These are phyloP conservation scores for Piloderma croceum DNA, from an alignment of 768 basidiomycete genomes.

Conservation along the genomic window DNA sequence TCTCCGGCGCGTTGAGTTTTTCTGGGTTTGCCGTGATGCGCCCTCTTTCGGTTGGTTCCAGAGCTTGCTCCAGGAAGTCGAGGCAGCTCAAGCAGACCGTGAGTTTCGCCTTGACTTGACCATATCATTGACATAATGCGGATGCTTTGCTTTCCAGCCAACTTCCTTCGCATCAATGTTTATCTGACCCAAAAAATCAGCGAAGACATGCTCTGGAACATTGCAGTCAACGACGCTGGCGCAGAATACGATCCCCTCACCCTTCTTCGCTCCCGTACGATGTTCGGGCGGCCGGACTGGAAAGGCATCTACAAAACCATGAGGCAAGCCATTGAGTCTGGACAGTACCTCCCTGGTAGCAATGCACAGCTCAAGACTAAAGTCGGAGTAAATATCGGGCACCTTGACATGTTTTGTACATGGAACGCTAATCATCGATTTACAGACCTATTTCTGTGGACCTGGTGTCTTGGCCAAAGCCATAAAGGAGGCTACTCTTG, in stretches of 20 bases:
- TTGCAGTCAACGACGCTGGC: conserved; percentile 81
- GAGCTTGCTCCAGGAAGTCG: conserved; percentile 79
- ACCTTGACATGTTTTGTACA: not conserved
- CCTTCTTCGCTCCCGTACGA: conserved; percentile 79
- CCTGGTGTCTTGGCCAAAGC: conserved; percentile 69
- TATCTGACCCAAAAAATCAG: conserved; percentile 84
- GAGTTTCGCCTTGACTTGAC: conserved; percentile 26
- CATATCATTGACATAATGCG: too few relatives aligned
- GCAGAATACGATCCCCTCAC: conserved; percentile 87
- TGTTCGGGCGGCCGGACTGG: conserved; percentile 92
- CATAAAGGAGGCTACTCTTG: conserved; percentile 66
- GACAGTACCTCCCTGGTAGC: conserved; percentile 75
- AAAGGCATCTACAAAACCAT: conserved; percentile 72
- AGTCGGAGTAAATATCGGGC: conserved; percentile 59
- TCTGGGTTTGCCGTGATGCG: conserved; percentile 91
- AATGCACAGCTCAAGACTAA: conserved; percentile 77
- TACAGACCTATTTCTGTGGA: conserved; percentile 85
- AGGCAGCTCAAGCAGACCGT: conserved; percentile 87
- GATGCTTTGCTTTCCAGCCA: conserved; percentile 42
- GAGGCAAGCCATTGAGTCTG: conserved; percentile 72
- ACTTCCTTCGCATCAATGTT: conserved; percentile 88
- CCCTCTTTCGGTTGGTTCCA: conserved; percentile 99
- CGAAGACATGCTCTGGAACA: conserved; percentile 89
- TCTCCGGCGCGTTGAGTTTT: conserved; percentile 86
- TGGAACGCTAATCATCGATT: not conserved